Conservation (phyloP, 2,329 filamentous ascomycete species). For the Dactylellina haptotyla region DNA sequence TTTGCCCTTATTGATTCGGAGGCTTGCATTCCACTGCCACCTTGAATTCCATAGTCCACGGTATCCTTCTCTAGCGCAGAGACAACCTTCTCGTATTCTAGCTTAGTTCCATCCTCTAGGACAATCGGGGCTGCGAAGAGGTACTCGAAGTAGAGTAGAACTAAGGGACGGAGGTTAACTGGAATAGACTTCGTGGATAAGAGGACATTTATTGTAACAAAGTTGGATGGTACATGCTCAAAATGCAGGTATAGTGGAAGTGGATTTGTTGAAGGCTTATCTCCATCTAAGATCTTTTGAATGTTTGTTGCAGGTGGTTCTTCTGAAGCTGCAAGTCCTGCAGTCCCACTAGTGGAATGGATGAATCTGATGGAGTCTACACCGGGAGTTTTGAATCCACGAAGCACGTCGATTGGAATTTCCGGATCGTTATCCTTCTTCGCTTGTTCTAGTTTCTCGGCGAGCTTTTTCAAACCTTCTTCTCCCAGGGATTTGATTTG, state of each 20-base stretch:
- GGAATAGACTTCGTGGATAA: constrained; percentile 81
- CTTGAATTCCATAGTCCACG: constrained; percentile 79
- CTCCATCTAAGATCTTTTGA: constrained; percentile 79
- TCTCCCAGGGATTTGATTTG: constrained; percentile 81
- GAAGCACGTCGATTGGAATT: constrained; percentile 83
- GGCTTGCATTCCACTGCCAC: constrained; percentile 76
- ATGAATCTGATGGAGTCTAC: constrained; percentile 96
- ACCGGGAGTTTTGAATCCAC: constrained; percentile 81
- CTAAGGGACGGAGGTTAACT: constrained; percentile 81
- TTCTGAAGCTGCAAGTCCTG: constrained; percentile 19
- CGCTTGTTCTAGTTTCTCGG: constrained; percentile 79
- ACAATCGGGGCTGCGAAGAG: constrained; percentile 91
- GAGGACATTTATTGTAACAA: constrained; percentile 84
- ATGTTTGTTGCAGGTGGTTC: constrained; percentile 67
- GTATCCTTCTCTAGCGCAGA: constrained; percentile 91
- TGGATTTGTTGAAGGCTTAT: constrained; percentile 66
- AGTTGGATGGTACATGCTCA: constrained; percentile 91
- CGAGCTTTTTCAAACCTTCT: constrained; percentile 80
- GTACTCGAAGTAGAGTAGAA: constrained; percentile 85
- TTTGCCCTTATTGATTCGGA: constrained; percentile 82
- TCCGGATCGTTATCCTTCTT: constrained; percentile 88
- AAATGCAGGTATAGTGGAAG: constrained; percentile 94
- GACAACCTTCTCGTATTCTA: constrained; percentile 92
- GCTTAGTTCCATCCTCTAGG: constrained; percentile 74
- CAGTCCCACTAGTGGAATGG: constrained; percentile 62